Base-by-base conservation (phyloP, 2,329 filamentous ascomycete species). In the Phymatotrichopsis omnivora region DNA sequence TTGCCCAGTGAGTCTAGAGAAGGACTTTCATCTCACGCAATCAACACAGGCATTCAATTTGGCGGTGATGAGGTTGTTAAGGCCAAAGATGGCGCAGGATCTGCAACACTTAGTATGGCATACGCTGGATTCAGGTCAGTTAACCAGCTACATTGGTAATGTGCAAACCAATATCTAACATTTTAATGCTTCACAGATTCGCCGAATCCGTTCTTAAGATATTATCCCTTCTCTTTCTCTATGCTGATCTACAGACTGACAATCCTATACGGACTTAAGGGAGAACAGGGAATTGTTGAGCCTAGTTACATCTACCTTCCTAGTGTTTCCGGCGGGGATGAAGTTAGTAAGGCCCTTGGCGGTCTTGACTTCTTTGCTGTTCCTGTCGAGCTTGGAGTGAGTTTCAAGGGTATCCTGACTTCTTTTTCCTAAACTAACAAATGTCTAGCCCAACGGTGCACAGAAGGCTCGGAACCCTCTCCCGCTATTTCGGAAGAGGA, bases 61-160 rank as follows among this genome's bases (percentile, higher is more conserved):
- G 91, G 91, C 65, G 91, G 91, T 73, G 91, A 98, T 59, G 86
- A 94, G 71, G 86, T 94, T 54, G 86, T 94, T 65, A 80, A 89
- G 74, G 86, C 86, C 64, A 94, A 94, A 77, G 83, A 91, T 57
- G 86, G 86, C 61, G 79, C 80, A 62, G 86, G 86, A 56, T 93
- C 85, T 51, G 86, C 86, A 57, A 94, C 86, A 49, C 75, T 94
- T 43, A 93, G 85, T 60, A 94, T 94, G 86, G 86, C 86, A 51
- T 93, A 86, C 64, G 91, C 91, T 58, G 91, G 91, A 58, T 96
- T 80, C 78, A 82, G 85, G 82, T 87, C 68, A 57, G 73, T 42
- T 7, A 6, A 19, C 24, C 28, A 19, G 19, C 7, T 7, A 23
- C 12, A 34, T 29, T 42, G 16, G 11, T 20, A 20, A 36, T 6